Percentiles rank a stretch among this genome's conserved stretches.
These are phyloP conservation scores for Cercospora nicotianae DNA, from an alignment of 2,329 filamentous ascomycete genomes.

Conservation along the genomic window DNA sequence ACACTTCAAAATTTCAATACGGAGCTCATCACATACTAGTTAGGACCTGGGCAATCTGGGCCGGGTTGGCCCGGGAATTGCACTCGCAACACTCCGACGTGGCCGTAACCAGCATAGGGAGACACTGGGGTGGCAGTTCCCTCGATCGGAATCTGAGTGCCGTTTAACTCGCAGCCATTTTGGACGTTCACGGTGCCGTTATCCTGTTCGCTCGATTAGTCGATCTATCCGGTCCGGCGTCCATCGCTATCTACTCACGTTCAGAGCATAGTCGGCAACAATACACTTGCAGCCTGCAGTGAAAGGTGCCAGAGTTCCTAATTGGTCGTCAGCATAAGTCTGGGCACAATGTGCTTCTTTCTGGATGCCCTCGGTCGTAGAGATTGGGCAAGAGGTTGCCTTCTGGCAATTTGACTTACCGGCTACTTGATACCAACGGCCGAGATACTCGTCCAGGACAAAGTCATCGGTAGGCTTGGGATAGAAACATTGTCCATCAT, in stretches of 20 bases:
- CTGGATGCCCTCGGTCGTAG: too few relatives aligned
- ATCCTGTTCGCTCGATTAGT: conserved; percentile 9
- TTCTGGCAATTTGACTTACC: neutral
- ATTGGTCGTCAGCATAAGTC: neutral
- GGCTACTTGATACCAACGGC: conserved; percentile 30
- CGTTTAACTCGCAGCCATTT: conserved; percentile 24
- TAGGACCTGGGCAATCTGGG: conserved; percentile 27
- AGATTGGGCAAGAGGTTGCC: too few relatives aligned
- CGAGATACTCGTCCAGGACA: conserved; percentile 25
- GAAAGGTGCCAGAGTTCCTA: conserved; percentile 21
- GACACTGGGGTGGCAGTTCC: conserved; percentile 25
- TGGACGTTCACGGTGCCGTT: conserved; percentile 28
- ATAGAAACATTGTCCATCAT: conserved; percentile 29
- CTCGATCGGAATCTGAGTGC: conserved; percentile 19
- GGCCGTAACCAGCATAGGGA: conserved; percentile 21
- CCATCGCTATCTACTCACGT: neutral
- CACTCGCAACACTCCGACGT: conserved; percentile 24
- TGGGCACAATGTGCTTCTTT: neutral
- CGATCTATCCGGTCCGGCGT: too few relatives aligned
- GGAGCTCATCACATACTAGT: conserved; percentile 14
- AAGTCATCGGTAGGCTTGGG: conserved; percentile 26
- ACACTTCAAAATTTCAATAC: neutral
- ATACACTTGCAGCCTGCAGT: conserved; percentile 29
- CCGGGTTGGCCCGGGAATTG: conserved; percentile 26
- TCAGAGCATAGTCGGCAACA: conserved; percentile 25